Percentiles rank a stretch among this genome's conserved stretches.
phyloP scores from a whole-genome alignment of 2,329 filamentous ascomycete species.

The Onygenales sp. region DNA sequence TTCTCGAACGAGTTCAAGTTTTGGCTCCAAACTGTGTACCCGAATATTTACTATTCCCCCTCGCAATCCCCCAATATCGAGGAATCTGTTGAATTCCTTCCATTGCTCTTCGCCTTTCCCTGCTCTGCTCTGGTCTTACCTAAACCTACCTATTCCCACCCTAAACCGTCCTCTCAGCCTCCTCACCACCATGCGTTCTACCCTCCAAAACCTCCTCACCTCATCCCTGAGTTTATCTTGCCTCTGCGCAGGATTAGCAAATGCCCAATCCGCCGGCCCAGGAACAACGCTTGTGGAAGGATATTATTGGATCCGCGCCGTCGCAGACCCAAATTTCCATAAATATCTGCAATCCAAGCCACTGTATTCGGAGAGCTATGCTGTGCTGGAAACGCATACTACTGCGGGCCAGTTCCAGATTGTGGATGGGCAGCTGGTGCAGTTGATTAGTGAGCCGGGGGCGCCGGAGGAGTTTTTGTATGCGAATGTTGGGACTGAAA shows the following conservation, averaged over 20 bases:
- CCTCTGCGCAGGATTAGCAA: neutral
- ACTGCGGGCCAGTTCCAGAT: conserved; percentile 52
- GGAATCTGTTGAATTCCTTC: too few relatives aligned
- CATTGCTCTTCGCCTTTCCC: too few relatives aligned
- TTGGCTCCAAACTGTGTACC: too few relatives aligned
- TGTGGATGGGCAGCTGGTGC: conserved; percentile 46
- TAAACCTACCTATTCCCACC: too few relatives aligned
- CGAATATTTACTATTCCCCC: too few relatives aligned
- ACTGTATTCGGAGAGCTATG: conserved; percentile 35
- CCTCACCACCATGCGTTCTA: neutral
- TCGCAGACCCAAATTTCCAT: conserved; percentile 49
- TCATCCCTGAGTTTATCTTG: neutral
- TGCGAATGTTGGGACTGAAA: conserved; percentile 29
- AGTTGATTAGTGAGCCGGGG: conserved; percentile 33
- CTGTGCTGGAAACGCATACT: conserved; percentile 42
- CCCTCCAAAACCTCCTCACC: neutral
- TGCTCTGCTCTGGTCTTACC: too few relatives aligned
- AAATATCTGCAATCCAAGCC: conserved; percentile 45
- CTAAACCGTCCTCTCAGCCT: neutral
- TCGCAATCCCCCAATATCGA: too few relatives aligned
- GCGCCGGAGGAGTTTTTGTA: conserved; percentile 29
- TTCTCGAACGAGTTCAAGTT: too few relatives aligned
- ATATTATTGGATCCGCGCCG: conserved; percentile 37
- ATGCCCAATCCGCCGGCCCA: conserved; percentile 20
- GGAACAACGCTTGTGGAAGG: conserved; percentile 18